Conservation (phyloP, 1,139 yeast species). For the Yamadazyma blattariae region DNA sequence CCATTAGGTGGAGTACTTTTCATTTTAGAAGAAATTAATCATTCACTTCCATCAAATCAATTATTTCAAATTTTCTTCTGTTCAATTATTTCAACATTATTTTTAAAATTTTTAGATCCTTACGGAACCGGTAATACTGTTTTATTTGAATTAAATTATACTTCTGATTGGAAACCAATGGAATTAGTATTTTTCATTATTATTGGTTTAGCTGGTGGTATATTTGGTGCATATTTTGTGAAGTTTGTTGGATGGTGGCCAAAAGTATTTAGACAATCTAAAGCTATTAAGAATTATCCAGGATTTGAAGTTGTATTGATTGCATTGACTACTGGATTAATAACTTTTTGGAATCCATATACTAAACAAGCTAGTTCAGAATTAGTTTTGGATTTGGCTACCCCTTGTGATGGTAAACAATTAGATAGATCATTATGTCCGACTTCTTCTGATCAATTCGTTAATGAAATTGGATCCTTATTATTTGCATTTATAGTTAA, state of each 20-base stretch:
- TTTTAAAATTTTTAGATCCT: constrained; percentile 56
- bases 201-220: constrained; percentile 57
- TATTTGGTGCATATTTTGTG: constrained; percentile 55
- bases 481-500: constrained; percentile 46
- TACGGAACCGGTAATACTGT: constrained; percentile 65
- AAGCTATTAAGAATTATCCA: constrained; percentile 38
- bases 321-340: constrained; percentile 46
- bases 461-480: constrained; percentile 34
- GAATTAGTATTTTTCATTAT: constrained; percentile 49
- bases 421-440: constrained; percentile 43
- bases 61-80: constrained; percentile 59
- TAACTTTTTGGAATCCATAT: constrained; percentile 52
- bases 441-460: constrained; percentile 22
- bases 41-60: constrained; percentile 57
- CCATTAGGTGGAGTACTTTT: constrained; percentile 70
- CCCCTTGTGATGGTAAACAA: constrained; percentile 39
- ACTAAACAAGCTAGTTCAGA: constrained; percentile 56
- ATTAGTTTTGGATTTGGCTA: constrained; percentile 50
- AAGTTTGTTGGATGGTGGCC: constrained; percentile 54
- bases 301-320: constrained; percentile 47
- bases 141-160: constrained; percentile 53
- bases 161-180: constrained; percentile 52
- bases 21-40: constrained; percentile 63
- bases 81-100: constrained; percentile 57
- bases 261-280: constrained; percentile 32